phyloP scores from a whole-genome alignment of 225 moss, liverwort and hornwort species.

The Bryoerythrophyllum caledonicum region DNA sequence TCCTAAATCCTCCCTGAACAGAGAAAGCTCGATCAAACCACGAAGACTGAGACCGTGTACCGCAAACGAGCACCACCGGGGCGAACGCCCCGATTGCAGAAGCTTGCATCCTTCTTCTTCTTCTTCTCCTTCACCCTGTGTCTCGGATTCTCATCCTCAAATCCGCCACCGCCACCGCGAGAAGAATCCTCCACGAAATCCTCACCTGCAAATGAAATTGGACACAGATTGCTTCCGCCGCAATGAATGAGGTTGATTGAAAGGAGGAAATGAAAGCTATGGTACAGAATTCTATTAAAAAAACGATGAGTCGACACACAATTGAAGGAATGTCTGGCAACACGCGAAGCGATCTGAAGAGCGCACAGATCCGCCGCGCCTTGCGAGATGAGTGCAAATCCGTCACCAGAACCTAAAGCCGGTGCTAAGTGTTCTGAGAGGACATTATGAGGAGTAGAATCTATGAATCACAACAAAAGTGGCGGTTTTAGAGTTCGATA shows the following conservation, averaged over 20 bases:
- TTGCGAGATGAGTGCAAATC: background rate
- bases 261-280: background rate
- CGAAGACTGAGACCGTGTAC: constrained; percentile 37
- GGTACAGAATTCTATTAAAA: background rate
- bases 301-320: background rate
- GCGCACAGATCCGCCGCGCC: too few relatives aligned
- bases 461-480: background rate
- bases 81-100: constrained; percentile 91
- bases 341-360: background rate
- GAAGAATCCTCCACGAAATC: background rate
- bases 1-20: constrained; percentile 37
- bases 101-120: constrained; percentile 55
- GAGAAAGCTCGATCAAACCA: background rate
- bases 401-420: background rate
- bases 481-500: too few relatives aligned
- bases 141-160: constrained; percentile 53
- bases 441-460: background rate
- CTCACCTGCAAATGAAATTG: background rate
- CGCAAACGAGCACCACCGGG: constrained; percentile 78
- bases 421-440: background rate
- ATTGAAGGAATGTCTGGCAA: background rate
- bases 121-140: constrained; percentile 30
- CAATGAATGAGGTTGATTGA: too few relatives aligned
- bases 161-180: background rate
- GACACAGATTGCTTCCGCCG: too few relatives aligned